phyloP scores from a whole-genome alignment of 306 rosid genomes.

The Acacia melanoxylon region DNA sequence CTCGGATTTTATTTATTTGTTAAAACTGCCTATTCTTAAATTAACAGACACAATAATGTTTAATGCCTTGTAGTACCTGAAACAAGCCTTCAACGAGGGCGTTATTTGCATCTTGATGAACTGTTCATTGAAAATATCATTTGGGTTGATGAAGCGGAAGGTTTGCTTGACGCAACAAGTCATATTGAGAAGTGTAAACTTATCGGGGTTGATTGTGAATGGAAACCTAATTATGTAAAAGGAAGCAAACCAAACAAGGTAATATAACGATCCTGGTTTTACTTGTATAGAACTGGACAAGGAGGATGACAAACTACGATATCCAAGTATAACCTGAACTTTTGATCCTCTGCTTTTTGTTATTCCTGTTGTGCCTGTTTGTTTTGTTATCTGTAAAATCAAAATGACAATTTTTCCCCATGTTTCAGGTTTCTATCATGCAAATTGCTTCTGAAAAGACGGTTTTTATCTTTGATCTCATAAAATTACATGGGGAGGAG shows the following conservation, averaged over 20 bases:
- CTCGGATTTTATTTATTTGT: neutral
- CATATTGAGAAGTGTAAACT: slow-evolving; percentile 77
- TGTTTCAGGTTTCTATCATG: slow-evolving; percentile 91
- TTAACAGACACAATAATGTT: slow-evolving; percentile 20
- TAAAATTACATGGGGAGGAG: slow-evolving; percentile 67
- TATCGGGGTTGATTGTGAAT: slow-evolving; percentile 95
- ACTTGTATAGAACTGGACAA: neutral
- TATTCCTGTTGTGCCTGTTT: neutral
- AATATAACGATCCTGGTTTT: slow-evolving; percentile 28
- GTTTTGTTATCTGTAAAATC: neutral
- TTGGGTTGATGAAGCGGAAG: slow-evolving; percentile 81
- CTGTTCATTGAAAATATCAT: slow-evolving; percentile 54
- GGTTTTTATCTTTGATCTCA: slow-evolving; percentile 78
- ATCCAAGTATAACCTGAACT: neutral
- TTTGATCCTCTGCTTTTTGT: slow-evolving; percentile 11
- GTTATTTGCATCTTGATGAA: slow-evolving; percentile 66
- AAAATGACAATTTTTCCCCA: slow-evolving; percentile 12
- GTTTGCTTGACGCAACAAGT: slow-evolving; percentile 61
- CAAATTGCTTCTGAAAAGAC: slow-evolving; percentile 85
- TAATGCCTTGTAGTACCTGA: slow-evolving; percentile 54
- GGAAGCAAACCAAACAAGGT: slow-evolving; percentile 88
- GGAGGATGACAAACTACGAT: neutral
- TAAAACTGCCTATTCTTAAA: slow-evolving; percentile 1
- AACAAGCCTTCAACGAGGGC: slow-evolving; percentile 55
- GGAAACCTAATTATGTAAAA: slow-evolving; percentile 90